These are phyloP conservation scores for Pyrenula aspistea DNA, from an alignment of 495 filamentous ascomycete species.

Conservation along the genomic window DNA sequence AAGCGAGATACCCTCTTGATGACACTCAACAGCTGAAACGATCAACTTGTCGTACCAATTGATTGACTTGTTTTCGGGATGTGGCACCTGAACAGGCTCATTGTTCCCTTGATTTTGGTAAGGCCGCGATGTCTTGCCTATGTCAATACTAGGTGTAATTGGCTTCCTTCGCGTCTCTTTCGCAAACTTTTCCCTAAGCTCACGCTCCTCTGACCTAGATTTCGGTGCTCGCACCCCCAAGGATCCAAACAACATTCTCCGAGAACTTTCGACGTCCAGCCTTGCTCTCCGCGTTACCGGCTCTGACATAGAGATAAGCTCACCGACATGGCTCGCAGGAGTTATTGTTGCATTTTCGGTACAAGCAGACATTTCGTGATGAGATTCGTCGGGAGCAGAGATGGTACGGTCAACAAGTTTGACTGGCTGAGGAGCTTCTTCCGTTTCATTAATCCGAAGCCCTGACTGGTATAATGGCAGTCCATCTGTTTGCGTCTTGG, in stretches of 20 bases:
- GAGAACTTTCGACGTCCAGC: conserved; percentile 53
- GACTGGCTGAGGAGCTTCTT: background rate
- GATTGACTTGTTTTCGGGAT: conserved; percentile 16
- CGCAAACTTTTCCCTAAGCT: conserved; percentile 43
- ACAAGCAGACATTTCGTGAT: conserved; percentile 14
- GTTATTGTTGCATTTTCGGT: conserved; percentile 9
- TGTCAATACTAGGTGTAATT: background rate
- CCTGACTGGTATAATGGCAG: conserved; percentile 1
- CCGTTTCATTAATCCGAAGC: conserved; percentile 4
- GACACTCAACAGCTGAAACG: conserved; percentile 70
- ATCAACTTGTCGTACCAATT: conserved; percentile 66
- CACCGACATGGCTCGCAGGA: background rate
- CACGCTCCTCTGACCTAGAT: conserved; percentile 53
- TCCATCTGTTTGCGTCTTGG: conserved; percentile 2
- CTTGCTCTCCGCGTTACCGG: conserved; percentile 27
- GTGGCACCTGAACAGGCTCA: conserved; percentile 4
- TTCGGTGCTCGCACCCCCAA: conserved; percentile 59
- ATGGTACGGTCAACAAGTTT: conserved; percentile 2
- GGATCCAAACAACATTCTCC: conserved; percentile 58
- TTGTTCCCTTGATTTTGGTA: conserved; percentile 9
- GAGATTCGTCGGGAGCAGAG: conserved; percentile 12
- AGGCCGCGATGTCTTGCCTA: conserved; percentile 15
- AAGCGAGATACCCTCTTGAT: conserved; percentile 57
- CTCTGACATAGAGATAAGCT: background rate
- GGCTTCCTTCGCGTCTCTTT: conserved; percentile 19